These are phyloP conservation scores for Echinochloa phyllopogon DNA, from an alignment of 176 grass and related monocot species.

Conservation along the genomic window DNA sequence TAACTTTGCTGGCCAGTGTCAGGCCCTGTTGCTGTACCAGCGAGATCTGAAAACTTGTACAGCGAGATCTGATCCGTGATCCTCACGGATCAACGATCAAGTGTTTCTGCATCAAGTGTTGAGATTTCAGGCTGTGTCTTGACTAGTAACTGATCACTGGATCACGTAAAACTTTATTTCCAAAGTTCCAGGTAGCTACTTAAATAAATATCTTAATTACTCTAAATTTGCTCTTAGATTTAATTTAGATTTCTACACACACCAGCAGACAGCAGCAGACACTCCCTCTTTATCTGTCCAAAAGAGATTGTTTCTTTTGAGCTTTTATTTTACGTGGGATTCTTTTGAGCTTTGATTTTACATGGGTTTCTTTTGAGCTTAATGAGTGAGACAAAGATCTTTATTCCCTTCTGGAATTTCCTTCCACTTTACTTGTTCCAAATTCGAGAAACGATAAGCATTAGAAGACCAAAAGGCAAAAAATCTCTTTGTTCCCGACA, in stretches of 20 bases:
- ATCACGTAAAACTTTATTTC: not conserved
- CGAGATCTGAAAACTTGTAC: no score
- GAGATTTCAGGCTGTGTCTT: not conserved
- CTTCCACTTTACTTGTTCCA: slow-evolving; percentile 19
- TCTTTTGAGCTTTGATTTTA: not conserved
- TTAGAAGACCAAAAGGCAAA: not conserved
- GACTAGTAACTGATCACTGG: not conserved
- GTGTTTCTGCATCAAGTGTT: no score
- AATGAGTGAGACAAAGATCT: not conserved
- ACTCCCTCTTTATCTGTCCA: not conserved
- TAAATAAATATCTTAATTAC: not conserved
- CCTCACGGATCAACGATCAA: no score
- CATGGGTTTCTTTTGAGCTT: slow-evolving; percentile 5
- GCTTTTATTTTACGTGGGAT: not conserved
- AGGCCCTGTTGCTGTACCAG: no score
- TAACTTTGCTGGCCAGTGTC: no score
- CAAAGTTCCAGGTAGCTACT: not conserved
- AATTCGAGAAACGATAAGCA: slow-evolving; percentile 14
- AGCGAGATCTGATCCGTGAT: no score
- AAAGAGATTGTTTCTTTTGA: slow-evolving; percentile 19
- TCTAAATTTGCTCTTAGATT: not conserved
- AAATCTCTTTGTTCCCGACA: not conserved
- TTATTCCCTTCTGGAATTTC: slow-evolving; percentile 24
- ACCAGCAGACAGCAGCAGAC: not conserved
- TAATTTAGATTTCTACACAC: not conserved